Conservation (phyloP, 768 basidiomycete genomes). For the Cystobasidium onofrii region DNA sequence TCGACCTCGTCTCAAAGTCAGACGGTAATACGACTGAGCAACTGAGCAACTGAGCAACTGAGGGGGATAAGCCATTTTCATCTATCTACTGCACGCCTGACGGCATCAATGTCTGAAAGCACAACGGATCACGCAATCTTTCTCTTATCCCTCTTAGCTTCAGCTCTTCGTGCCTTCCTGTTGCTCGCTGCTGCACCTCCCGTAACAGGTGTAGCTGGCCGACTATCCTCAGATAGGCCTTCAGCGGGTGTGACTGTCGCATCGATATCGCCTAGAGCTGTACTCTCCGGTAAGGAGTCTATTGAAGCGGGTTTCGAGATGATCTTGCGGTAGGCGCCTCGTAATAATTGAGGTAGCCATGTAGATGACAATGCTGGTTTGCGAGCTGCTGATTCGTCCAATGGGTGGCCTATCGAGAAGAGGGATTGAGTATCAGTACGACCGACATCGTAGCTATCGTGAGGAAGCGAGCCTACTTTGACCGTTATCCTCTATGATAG, state of each 20-base stretch:
- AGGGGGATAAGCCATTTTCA: no score
- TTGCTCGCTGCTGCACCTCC: background rate
- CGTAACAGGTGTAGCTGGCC: constrained; percentile 1
- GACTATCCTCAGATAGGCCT: background rate
- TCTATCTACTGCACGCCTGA: no score
- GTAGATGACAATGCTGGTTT: constrained; percentile 58
- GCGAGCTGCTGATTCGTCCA: constrained; percentile 57
- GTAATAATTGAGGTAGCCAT: constrained; percentile 57
- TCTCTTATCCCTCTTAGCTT: constrained; percentile 23
- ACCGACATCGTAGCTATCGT: constrained; percentile 27
- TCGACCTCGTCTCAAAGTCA: no score
- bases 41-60: no score
- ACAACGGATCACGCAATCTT: no score
- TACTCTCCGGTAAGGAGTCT: background rate
- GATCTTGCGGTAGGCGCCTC: constrained; percentile 20
- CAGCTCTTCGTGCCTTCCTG: constrained; percentile 8
- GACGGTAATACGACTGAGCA: no score
- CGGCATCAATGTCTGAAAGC: no score
- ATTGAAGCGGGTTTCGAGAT: constrained; percentile 8
- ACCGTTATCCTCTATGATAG: constrained; percentile 50
- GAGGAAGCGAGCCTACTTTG: constrained; percentile 33
- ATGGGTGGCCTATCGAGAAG: constrained; percentile 59
- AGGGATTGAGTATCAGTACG: constrained; percentile 10
- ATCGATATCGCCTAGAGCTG: constrained; percentile 6
- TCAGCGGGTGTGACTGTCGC: background rate